Evolutionary conservation across 1,284 basidiomycete species (phyloP), one percentile per base, ranked within the genome.

Genomic region (Tilletia caries): DNA sequence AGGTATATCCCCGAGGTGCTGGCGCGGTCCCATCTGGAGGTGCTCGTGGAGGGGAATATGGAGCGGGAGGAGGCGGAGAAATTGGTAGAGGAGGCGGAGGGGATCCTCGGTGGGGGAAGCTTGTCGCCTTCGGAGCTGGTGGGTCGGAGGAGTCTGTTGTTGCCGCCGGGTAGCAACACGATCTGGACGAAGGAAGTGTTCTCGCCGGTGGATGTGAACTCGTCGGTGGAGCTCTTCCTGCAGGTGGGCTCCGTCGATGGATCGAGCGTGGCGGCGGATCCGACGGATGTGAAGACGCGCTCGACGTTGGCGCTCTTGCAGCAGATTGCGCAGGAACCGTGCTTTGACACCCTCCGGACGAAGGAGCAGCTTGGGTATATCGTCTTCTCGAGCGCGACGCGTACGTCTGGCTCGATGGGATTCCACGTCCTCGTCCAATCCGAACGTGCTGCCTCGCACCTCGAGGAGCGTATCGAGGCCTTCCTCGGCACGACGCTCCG

Each of bases 281-380:
- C 79, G 3, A 71, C 64, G 34, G 75, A 83, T 60, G 71, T 81
- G 13, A 23, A 54, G 20, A 48, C 72, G 32, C 77, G 82, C 3
- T 75, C 82, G 2, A 70, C 70, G n/a, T 75, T 83, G 20, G 72
- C 75, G 13, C 71, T 83, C 13, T 72, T 83, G 34, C 71, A 77
- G 3, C 82, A 83, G 74, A 83, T 83, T 18, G 80, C 79, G 23
- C 68, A 75, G 34, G 96, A 98, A 79, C 95, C 95, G 0, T 88
- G 91, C n/a, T 99, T 98, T 85, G 91, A 96, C 80, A 86, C 91
- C 44, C 87, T 99, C 50, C 90, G 96, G n/a, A 98, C 95, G 1
- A 90, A 94, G 83, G 93, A 98, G 83, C 96, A 98, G 84, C 87
- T 99, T 0, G 96, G 96, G 13, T 98, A 99, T 82, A 76, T 83